phyloP scores from a whole-genome alignment of 1,284 basidiomycete species.

The Farysia itapuensis region DNA sequence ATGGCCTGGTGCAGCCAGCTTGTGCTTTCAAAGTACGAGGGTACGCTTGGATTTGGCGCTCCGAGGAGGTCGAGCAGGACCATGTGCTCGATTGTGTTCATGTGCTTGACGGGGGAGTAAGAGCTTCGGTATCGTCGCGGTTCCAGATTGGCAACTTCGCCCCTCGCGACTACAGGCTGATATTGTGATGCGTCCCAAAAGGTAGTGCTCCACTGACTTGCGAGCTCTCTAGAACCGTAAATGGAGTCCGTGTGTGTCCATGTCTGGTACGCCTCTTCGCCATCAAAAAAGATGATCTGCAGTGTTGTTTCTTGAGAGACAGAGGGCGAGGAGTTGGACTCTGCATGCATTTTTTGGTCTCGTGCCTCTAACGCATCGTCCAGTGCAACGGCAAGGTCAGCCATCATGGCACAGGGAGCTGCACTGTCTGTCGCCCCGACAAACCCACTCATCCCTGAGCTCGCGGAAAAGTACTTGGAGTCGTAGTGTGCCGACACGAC shows the following conservation, averaged over 20 bases:
- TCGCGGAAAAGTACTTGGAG: constrained; percentile 88
- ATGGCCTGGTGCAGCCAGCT: constrained; percentile 44
- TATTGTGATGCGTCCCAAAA: constrained; percentile 19
- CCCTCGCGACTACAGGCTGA: background rate
- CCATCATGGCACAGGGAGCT: constrained; percentile 80
- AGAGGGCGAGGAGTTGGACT: constrained; percentile 2
- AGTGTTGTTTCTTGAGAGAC: constrained; percentile 75
- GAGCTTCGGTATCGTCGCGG: constrained; percentile 12
- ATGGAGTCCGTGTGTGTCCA: constrained; percentile 91
- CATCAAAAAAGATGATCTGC: constrained; percentile 96
- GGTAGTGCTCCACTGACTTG: constrained; percentile 24
- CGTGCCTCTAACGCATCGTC: constrained; percentile 43
- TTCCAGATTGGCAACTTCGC: background rate
- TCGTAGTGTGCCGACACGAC: constrained; percentile 94
- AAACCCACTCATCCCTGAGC: constrained; percentile 68
- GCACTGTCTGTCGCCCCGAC: constrained; percentile 97
- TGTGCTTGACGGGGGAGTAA: constrained; percentile 32
- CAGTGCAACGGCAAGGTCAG: constrained; percentile 50
- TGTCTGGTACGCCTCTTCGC: constrained; percentile 89
- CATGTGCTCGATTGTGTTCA: constrained; percentile 55
- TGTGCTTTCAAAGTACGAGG: constrained; percentile 45
- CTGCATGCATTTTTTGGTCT: constrained; percentile 17
- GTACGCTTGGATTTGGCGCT: constrained; percentile 37
- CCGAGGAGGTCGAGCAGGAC: constrained; percentile 56
- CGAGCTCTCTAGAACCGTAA: constrained; percentile 73